Percentiles rank a stretch among this genome's conserved stretches.
Evolutionary conservation across 1,139 yeast species (phyloP).

Genomic region (Suhomyces coccinellae): DNA sequence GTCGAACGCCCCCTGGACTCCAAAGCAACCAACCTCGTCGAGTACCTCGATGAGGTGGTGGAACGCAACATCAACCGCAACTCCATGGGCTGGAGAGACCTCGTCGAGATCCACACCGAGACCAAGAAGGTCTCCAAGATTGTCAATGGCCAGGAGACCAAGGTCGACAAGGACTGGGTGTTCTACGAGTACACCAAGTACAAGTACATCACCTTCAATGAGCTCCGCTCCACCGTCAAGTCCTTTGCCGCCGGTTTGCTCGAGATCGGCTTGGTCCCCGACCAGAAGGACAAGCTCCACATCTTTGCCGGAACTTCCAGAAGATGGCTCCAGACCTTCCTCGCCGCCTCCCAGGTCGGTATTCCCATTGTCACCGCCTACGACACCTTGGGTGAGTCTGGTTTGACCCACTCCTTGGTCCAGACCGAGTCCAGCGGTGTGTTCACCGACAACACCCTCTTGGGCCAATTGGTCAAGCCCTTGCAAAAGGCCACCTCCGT

Average conservation of each 20-base stretch:
- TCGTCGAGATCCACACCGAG: slow-evolving; percentile 73
- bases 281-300: slow-evolving; percentile 65
- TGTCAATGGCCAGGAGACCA: slow-evolving; percentile 70
- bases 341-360: slow-evolving; percentile 74
- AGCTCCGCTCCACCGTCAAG: slow-evolving; percentile 52
- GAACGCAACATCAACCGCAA: slow-evolving; percentile 51
- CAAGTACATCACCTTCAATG: slow-evolving; percentile 60
- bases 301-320: slow-evolving; percentile 84
- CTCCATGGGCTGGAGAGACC: slow-evolving; percentile 81
- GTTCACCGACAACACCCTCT: slow-evolving; percentile 77
- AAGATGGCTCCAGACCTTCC: slow-evolving; percentile 86
- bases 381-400: slow-evolving; percentile 92
- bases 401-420: slow-evolving; percentile 80
- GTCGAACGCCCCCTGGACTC: slow-evolving; percentile 58
- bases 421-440: slow-evolving; percentile 79
- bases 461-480: slow-evolving; percentile 68
- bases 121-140: slow-evolving; percentile 71
- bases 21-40: slow-evolving; percentile 68
- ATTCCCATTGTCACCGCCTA: slow-evolving; percentile 94
- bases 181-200: slow-evolving; percentile 80
- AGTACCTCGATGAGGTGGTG: slow-evolving; percentile 65
- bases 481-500: slow-evolving; percentile 62
- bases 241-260: slow-evolving; percentile 74
- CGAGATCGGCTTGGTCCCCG: slow-evolving; percentile 70
- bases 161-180: slow-evolving; percentile 83